A percentile compares a stretch with the other conserved stretches of the same genome.
Conservation (phyloP, 257 asterid species). For the Nicotiana obtusifolia region DNA sequence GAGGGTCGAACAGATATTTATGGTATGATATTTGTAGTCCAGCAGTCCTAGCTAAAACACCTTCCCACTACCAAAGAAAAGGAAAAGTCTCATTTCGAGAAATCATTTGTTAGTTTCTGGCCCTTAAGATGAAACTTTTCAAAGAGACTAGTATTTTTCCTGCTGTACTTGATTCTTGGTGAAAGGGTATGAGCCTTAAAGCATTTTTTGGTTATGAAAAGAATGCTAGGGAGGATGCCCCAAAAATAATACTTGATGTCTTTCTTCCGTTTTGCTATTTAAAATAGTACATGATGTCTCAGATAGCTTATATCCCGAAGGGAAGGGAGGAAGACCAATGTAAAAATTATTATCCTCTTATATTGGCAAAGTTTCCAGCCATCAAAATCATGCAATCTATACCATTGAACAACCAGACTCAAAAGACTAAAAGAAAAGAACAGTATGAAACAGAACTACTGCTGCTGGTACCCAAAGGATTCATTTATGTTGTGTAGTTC, state of each 20-base stretch:
- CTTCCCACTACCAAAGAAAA: neutral
- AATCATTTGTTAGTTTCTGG: neutral
- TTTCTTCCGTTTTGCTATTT: too few relatives aligned
- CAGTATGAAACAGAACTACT: neutral
- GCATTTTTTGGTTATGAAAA: neutral
- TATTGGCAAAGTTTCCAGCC: neutral
- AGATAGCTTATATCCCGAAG: neutral
- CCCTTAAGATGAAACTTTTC: neutral
- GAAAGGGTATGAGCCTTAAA: neutral
- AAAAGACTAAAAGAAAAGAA: neutral
- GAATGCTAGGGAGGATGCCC: neutral
- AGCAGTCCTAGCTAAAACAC: neutral
- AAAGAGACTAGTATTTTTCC: neutral
- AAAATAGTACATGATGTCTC: neutral
- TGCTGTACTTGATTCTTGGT: neutral
- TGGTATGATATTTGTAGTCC: conserved; percentile 42
- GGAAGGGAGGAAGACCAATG: neutral
- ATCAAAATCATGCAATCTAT: neutral
- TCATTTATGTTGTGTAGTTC: neutral
- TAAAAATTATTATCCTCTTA: neutral
- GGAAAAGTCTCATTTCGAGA: neutral
- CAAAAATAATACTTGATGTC: neutral
- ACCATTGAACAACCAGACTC: neutral
- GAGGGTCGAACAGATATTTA: conserved; percentile 67
- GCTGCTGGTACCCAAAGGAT: neutral